Conservation (phyloP, 176 grass and related monocot species). For the Areca catechu region DNA sequence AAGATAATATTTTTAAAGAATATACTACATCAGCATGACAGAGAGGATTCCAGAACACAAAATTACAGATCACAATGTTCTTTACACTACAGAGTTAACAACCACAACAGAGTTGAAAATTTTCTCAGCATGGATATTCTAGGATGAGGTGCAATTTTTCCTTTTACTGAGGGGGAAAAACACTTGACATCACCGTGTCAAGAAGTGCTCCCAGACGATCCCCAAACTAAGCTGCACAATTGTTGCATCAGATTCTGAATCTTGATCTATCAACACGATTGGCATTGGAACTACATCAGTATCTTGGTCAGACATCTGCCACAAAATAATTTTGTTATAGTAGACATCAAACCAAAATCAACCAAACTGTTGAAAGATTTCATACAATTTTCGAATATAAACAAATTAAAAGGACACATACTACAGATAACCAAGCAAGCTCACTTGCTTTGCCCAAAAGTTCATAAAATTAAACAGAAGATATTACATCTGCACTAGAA, state of each 20-base stretch:
- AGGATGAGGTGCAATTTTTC: too few relatives aligned
- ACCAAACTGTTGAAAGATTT: neutral
- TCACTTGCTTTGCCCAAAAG: too few relatives aligned
- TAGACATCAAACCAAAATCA: neutral
- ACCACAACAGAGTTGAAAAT: neutral
- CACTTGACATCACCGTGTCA: conserved; percentile 49
- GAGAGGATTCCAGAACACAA: too few relatives aligned
- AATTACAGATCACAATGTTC: too few relatives aligned
- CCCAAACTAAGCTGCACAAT: conserved; percentile 88
- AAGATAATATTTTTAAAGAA: too few relatives aligned
- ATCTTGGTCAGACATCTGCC: conserved; percentile 16
- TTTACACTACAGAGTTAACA: too few relatives aligned
- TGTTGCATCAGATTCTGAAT: conserved; percentile 77
- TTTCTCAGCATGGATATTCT: conserved; percentile 17
- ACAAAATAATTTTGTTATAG: neutral
- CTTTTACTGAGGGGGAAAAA: too few relatives aligned
- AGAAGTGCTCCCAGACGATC: conserved; percentile 80
- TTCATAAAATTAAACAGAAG: too few relatives aligned
- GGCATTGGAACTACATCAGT: conserved; percentile 55
- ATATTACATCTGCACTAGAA: too few relatives aligned
- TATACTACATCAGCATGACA: too few relatives aligned
- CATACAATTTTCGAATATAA: neutral
- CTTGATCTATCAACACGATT: conserved; percentile 85
- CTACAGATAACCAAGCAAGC: too few relatives aligned
- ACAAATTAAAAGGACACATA: too few relatives aligned